Base-by-base conservation (phyloP, 257 asterid species). In the Ligustrum vulgare region DNA sequence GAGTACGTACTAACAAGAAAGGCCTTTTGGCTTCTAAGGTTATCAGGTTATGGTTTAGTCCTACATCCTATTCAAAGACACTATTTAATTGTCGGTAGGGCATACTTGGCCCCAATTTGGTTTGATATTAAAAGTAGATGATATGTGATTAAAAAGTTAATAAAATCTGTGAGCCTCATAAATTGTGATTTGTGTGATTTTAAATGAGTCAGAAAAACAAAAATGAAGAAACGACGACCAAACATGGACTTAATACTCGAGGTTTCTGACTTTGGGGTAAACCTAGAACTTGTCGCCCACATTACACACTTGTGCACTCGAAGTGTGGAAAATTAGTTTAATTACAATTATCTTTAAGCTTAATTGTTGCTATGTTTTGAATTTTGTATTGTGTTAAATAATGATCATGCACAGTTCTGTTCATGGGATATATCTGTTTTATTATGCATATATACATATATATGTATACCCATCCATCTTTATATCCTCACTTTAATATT, bases 1-100 rank as follows among this genome's bases (percentile, higher is more conserved):
- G 6, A n/a, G 1, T 28, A 28, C 5, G 39, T 6, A 1, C 39
- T 6, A 45, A 15, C 20, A 15, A 18, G 3, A 6, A 54, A n/a
- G 8, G 25, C 63, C 28, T 54, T 54, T 45, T 3, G 20, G 62
- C 25, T n/a, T 6, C 63, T 51, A 51, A 6, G 63, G 63, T 51
- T 51, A 51, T n/a, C n/a, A 25, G 25, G 62, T n/a, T 28, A 0
- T 0, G 31, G 31, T 28, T 54, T n/a, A n/a, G 63, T n/a, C 63
- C 63, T 54, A 54, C 62, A 51, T 79, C 73, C 51, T 20, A 70
- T 41, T 11, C 16, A 41, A 36, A 41, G 16, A 1, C 3, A 41
- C 49, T 10, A 16, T 41, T 41, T 10, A 45, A 67, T 72, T 62
- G 84, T 75, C 78, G 80, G 75, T 80, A 75, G 78, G 84, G 80